Evolutionary conservation across 495 filamentous ascomycete genomes (phyloP).

Genomic region (Talaromyces borbonicus): DNA sequence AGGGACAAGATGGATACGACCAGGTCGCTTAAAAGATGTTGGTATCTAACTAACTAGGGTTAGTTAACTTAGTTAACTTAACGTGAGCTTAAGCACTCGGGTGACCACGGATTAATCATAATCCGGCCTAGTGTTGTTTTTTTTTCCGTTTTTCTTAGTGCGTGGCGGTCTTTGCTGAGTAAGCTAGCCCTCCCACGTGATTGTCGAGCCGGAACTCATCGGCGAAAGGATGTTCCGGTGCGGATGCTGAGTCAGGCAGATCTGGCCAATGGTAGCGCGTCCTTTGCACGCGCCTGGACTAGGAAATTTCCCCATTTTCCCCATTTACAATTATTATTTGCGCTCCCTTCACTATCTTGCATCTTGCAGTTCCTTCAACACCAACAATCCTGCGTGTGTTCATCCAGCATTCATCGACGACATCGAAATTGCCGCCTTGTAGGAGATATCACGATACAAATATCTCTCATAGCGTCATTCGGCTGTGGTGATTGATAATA

Average conservation of each 20-base stretch:
- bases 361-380: neutral
- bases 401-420: neutral
- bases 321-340: too few species aligned
- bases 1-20: neutral
- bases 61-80: too few species aligned
- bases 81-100: too few species aligned
- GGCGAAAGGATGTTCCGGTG: conserved; percentile 5
- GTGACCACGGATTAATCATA: neutral
- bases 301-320: conserved; percentile 23
- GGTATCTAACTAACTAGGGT: neutral
- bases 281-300: conserved; percentile 18
- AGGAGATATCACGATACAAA: too few species aligned
- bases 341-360: conserved; percentile 22
- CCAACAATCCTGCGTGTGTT: too few species aligned
- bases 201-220: too few species aligned
- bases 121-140: neutral
- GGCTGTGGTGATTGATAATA: too few species aligned
- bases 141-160: too few species aligned
- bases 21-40: neutral
- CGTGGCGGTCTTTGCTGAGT: too few species aligned
- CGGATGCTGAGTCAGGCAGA: conserved; percentile 20
- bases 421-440: neutral
- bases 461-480: too few species aligned
- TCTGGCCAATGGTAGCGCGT: conserved; percentile 31
- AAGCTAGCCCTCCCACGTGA: too few species aligned